Conservation (phyloP, 148 eudicot species). For the Suaeda aralocaspica region DNA sequence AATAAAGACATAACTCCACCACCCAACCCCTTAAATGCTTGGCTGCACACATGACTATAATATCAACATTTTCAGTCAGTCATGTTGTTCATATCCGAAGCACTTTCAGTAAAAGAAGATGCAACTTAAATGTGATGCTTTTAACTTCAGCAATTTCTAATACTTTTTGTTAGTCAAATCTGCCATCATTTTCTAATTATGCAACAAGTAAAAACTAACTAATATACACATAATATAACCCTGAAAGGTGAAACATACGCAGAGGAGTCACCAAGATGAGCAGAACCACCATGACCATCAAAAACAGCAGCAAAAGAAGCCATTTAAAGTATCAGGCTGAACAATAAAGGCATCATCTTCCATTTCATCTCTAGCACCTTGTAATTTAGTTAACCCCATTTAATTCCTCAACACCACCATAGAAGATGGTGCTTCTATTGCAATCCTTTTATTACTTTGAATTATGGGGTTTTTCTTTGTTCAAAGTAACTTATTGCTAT, state of each 20-base stretch:
- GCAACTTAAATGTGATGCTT: too few species aligned
- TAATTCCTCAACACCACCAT: conserved; percentile 42
- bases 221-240: not conserved
- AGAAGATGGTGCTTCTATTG: conserved; percentile 68
- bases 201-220: not conserved
- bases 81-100: too few species aligned
- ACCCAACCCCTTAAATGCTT: too few species aligned
- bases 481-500: conserved; percentile 25
- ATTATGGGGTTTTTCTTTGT: conserved; percentile 33
- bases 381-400: conserved; percentile 74
- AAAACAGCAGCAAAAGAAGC: conserved; percentile 89
- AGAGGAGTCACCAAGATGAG: conserved; percentile 93
- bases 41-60: too few species aligned
- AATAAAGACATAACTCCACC: too few species aligned
- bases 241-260: conserved; percentile 37
- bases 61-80: too few species aligned
- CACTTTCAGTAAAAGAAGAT: too few species aligned
- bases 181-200: not conserved
- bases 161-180: not conserved
- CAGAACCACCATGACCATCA: conserved; percentile 92
- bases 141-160: too few species aligned
- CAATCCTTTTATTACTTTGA: conserved; percentile 37
- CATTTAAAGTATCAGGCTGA: conserved; percentile 43
- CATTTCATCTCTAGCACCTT: conserved; percentile 92
- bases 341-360: conserved; percentile 77